Base-by-base conservation (phyloP, 2,329 filamentous ascomycete species). In the Penicillium sp. region DNA sequence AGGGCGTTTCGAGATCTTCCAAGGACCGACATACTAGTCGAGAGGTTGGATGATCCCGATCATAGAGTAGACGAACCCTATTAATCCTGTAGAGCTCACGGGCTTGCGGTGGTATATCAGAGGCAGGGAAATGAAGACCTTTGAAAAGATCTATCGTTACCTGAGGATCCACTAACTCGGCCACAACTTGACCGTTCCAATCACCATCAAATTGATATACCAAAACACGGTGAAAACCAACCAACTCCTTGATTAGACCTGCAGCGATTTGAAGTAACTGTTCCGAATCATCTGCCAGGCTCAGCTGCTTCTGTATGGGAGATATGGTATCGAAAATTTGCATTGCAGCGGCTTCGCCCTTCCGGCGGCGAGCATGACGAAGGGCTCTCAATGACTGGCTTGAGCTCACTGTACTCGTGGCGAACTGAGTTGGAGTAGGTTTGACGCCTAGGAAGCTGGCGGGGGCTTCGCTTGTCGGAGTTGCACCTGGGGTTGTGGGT, bases 21-120 rank as follows among this genome's bases (percentile, higher is more conserved):
- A 94, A 3, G 0, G 65, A 63, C 7, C 89, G 85, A 69, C 92
- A 96, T 2, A 96, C 90, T 4, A 96, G 80, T 41, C 92, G 82
- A 3, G 92, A 86, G 0, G 90, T 93, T 61, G 88, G 80, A 45
- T 90, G 83, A 53, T 94, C 90, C 31, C 92, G 83, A 67, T 96
- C 90, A 70, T 96, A 96, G 0, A 96, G 79, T 34, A 96, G 79
- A 3, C 92, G 87, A 1, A 96, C 91, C 67, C 91, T 94, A 76
- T 96, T 96, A 64, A 95, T 76, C 67, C 89, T 92, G 75, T 96
- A 96, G 2, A 96, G 75, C n/a, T 96, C 90, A 55, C 92, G 84
- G 87, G 92, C 75, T 94, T 92, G 66, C 84, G 89, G 32, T 87
- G 91, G 51, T 91, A 96, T 73, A 92, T 92, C 69, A 1, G 89